Conservation (phyloP, 1,284 basidiomycete species). For the Cutaneotrichosporon spelunceum region DNA sequence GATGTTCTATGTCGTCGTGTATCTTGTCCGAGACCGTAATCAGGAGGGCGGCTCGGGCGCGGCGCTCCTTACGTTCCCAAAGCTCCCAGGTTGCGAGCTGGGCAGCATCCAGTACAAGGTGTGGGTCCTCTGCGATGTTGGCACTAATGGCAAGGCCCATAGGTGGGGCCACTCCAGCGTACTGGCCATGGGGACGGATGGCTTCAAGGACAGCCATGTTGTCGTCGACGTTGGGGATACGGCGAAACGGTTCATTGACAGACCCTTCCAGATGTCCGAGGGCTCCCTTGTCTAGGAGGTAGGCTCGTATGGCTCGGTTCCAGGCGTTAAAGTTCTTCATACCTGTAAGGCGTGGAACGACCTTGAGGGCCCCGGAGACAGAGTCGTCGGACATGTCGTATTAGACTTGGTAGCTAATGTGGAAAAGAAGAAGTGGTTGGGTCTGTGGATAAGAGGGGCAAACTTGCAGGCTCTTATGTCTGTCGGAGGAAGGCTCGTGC, state of each 20-base stretch:
- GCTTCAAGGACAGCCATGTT: background rate
- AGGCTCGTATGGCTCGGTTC: background rate
- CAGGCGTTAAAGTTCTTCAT: slow-evolving; percentile 10
- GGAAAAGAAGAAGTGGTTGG: background rate
- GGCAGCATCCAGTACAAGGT: background rate
- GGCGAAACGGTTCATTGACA: slow-evolving; percentile 1
- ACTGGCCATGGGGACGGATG: slow-evolving; percentile 2
- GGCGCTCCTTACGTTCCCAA: slow-evolving; percentile 7
- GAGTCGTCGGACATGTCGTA: background rate
- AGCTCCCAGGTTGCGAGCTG: background rate
- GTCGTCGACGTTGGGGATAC: background rate
- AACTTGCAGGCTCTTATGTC: too few species aligned
- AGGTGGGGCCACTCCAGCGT: background rate
- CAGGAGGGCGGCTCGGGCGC: background rate
- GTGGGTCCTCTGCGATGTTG: background rate
- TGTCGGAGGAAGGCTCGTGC: too few species aligned
- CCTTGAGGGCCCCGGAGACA: background rate
- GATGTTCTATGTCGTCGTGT: slow-evolving; percentile 3
- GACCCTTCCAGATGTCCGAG: background rate
- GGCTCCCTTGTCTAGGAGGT: slow-evolving; percentile 4
- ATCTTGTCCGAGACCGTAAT: slow-evolving; percentile 4
- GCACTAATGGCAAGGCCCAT: background rate
- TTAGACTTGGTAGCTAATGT: background rate
- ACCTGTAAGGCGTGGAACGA: background rate
- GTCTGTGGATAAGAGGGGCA: background rate